Percentiles rank a stretch among this genome's conserved stretches.
These are phyloP conservation scores for Termitomyces sp. DNA, from an alignment of 768 basidiomycete genomes.

Conservation along the genomic window DNA sequence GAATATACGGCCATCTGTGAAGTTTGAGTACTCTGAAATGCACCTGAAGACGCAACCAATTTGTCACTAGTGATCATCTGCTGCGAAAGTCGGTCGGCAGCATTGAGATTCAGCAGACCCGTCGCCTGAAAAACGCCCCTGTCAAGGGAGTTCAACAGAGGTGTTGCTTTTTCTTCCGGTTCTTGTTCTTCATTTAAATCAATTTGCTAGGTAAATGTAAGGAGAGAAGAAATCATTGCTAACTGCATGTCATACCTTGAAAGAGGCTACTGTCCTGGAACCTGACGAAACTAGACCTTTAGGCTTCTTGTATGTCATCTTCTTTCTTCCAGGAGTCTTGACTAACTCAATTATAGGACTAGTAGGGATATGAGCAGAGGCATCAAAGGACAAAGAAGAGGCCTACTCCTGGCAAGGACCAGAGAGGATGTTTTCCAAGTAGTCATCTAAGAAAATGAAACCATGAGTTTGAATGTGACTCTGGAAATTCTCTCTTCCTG, in stretches of 20 bases:
- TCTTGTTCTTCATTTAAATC: not conserved
- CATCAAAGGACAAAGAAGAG: not conserved
- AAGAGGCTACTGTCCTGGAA: constrained; percentile 33
- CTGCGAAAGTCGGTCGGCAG: not conserved
- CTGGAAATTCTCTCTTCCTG: constrained; percentile 63
- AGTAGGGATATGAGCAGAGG: not conserved
- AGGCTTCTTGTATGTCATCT: constrained; percentile 43
- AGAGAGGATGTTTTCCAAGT: constrained; percentile 65
- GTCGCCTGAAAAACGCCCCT: constrained; percentile 34
- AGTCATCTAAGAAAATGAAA: constrained; percentile 75
- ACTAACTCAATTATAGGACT: constrained; percentile 76
- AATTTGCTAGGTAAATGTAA: constrained; percentile 24
- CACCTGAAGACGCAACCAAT: not conserved
- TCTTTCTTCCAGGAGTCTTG: constrained; percentile 79
- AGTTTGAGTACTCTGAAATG: not conserved
- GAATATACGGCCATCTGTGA: not conserved
- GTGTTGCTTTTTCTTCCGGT: constrained; percentile 32
- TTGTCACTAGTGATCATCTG: not conserved
- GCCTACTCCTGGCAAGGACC: constrained; percentile 64
- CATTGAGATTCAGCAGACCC: constrained; percentile 1
- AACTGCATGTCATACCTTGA: constrained; percentile 33
- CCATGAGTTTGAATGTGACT: constrained; percentile 72
- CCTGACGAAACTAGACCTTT: constrained; percentile 38
- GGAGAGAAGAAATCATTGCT: not conserved
- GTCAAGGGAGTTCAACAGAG: constrained; percentile 43